Conservation (phyloP, 73 alveolate genomes). For the Stentor coeruleus region DNA sequence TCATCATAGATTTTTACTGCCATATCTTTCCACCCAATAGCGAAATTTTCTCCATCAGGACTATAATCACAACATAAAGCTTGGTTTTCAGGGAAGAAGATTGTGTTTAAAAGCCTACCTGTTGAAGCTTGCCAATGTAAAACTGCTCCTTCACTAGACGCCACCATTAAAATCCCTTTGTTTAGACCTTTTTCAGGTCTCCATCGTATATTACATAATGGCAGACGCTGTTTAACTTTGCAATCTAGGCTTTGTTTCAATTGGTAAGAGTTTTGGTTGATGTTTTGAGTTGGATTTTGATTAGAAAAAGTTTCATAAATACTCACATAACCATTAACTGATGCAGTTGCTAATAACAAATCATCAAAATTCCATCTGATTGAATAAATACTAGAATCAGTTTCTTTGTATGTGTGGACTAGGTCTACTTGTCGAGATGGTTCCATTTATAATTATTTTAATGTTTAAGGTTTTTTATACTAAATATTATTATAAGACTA, state of each 20-base stretch:
- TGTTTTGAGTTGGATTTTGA: not conserved
- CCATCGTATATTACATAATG: not conserved
- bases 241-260: too few relatives aligned
- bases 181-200: not conserved
- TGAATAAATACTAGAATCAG: too few relatives aligned
- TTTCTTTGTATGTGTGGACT: too few relatives aligned
- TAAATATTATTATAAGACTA: too few relatives aligned
- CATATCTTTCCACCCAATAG: slow-evolving; percentile 50
- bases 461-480: too few relatives aligned
- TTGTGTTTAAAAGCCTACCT: slow-evolving; percentile 41
- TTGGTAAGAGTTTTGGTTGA: not conserved
- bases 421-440: too few relatives aligned
- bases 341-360: not conserved
- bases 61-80: slow-evolving; percentile 39
- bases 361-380: not conserved
- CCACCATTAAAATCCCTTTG: slow-evolving; percentile 33
- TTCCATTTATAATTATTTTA: too few relatives aligned
- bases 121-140: slow-evolving; percentile 61
- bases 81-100: slow-evolving; percentile 35
- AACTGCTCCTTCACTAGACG: slow-evolving; percentile 50
- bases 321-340: not conserved
- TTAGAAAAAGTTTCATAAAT: not conserved
- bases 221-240: too few relatives aligned
- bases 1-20: slow-evolving; percentile 49
- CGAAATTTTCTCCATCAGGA: slow-evolving; percentile 56